Base-by-base conservation (phyloP, 2,329 filamentous ascomycete genomes). In the Coniochaeta hoffmannii region DNA sequence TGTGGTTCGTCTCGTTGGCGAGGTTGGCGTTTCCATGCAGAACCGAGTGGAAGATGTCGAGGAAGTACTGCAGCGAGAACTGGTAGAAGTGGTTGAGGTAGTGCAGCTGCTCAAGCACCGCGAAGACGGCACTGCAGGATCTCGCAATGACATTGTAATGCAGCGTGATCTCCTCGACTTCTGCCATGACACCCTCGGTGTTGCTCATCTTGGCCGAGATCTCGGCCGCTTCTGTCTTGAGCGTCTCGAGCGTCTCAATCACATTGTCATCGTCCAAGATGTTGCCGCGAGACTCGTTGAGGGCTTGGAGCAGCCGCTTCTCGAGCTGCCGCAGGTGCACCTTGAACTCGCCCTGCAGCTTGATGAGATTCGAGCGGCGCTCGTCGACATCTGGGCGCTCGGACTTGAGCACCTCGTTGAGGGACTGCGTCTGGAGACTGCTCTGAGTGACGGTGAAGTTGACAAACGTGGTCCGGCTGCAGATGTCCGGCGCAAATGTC, bases 21-120 rank as follows among this genome's bases (percentile, higher is more conserved):
- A 94, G 77, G 57, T 84, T 85, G 65, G 87, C 86, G 71, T 95
- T 95, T 57, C 84, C 81, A 63, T 88, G 88, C 36, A 99, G 80
- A 8, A 99, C 94, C 6, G 88, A 85, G 68, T 96, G 89, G 81
- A 99, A 99, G 63, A 99, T 99, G 69, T 97, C 89, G 55, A 96
- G 82, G 74, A 99, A 99, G 74, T 96, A 99, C 71, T 97, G 92
- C 57, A 99, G 80, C 35, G 94, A 99, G 79, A 99, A 99, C 69
- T 97, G 95, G 72, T 99, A 99, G 74, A 97, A 97, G 77, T 97
- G 94, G 71, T 99, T 97, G 69, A 99, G 86, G 68, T 97, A 95
- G 72, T 97, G 93, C 56, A 99, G 82, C 71, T 99, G 93, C 74
- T 99, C 95, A 58, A 99, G 78, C 14, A 99, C 89, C 31, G 95